Evolutionary conservation across 768 basidiomycete genomes (phyloP).

Genomic region (Serendipita vermifera): DNA sequence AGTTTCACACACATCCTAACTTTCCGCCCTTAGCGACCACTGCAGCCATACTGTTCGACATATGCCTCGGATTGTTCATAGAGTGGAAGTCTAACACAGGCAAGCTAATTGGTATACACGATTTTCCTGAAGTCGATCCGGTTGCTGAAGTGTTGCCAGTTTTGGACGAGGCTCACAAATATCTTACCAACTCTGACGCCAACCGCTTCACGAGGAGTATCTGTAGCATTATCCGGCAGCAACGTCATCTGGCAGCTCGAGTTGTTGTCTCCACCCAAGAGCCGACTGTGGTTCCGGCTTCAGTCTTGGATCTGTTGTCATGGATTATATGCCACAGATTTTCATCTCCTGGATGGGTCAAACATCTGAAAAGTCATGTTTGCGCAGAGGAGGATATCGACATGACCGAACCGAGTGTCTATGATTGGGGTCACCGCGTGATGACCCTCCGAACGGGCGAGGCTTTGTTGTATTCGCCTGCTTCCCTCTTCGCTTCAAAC

Average conservation of each 20-base stretch:
- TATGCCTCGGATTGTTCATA: slow-evolving; percentile 11
- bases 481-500: not conserved
- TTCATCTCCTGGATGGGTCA: slow-evolving; percentile 66
- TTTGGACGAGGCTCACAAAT: slow-evolving; percentile 72
- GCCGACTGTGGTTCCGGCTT: slow-evolving; percentile 58
- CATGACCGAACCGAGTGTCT: not conserved
- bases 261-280: slow-evolving; percentile 69
- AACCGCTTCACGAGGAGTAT: slow-evolving; percentile 47
- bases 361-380: slow-evolving; percentile 53
- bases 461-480: not conserved
- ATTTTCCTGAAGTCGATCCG: no score
- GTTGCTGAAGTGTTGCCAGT: no score
- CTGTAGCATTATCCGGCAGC: slow-evolving; percentile 50
- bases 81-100: slow-evolving; percentile 7
- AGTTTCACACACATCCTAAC: slow-evolving; percentile 27
- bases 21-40: not conserved
- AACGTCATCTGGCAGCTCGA: slow-evolving; percentile 59
- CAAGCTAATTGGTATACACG: slow-evolving; percentile 6
- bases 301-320: slow-evolving; percentile 53
- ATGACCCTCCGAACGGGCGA: not conserved
- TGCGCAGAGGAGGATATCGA: slow-evolving; percentile 4
- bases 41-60: slow-evolving; percentile 10
- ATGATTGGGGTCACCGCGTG: not conserved
- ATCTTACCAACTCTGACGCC: slow-evolving; percentile 38
- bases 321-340: slow-evolving; percentile 56